A percentile compares a stretch with the other conserved stretches of the same genome.
Evolutionary conservation across 805 yeast species (phyloP).

Genomic region (Komagataella pastoris): DNA sequence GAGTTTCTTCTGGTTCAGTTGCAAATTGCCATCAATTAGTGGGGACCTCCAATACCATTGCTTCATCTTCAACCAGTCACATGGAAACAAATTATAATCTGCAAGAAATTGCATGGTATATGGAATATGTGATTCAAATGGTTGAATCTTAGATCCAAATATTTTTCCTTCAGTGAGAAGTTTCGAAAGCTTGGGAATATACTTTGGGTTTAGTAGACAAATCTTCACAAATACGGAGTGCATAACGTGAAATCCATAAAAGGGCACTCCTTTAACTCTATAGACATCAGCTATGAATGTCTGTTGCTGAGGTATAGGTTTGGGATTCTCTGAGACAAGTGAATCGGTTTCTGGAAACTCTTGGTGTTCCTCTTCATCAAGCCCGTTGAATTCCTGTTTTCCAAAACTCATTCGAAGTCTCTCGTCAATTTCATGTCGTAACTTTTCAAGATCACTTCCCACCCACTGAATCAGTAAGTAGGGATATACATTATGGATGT

Average conservation of each 20-base stretch:
- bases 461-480: conserved; percentile 58
- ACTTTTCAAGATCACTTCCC: conserved; percentile 26
- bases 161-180: conserved; percentile 22
- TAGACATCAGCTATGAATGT: conserved; percentile 46
- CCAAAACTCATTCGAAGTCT: conserved; percentile 25
- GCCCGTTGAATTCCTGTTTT: conserved; percentile 5
- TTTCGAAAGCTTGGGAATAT: conserved; percentile 37
- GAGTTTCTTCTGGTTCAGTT: conserved; percentile 6
- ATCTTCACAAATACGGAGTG: conserved; percentile 57
- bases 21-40: conserved; percentile 13
- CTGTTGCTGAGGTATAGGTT: conserved; percentile 2
- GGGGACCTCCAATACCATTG: conserved; percentile 47
- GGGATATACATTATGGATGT: conserved; percentile 78
- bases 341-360: conserved; percentile 7
- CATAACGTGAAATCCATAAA: conserved; percentile 73
- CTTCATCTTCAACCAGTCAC: conserved; percentile 54
- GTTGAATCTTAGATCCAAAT: conserved; percentile 32
- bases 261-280: conserved; percentile 62
- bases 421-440: conserved; percentile 31
- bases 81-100: conserved; percentile 77
- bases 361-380: conserved; percentile 3
- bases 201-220: conserved; percentile 48
- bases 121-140: conserved; percentile 76
- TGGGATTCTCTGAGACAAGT: conserved; percentile 7
- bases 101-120: conserved; percentile 61